Conservation (phyloP, 495 filamentous ascomycete species). For the Pseudoneurospora amorphoporcata region DNA sequence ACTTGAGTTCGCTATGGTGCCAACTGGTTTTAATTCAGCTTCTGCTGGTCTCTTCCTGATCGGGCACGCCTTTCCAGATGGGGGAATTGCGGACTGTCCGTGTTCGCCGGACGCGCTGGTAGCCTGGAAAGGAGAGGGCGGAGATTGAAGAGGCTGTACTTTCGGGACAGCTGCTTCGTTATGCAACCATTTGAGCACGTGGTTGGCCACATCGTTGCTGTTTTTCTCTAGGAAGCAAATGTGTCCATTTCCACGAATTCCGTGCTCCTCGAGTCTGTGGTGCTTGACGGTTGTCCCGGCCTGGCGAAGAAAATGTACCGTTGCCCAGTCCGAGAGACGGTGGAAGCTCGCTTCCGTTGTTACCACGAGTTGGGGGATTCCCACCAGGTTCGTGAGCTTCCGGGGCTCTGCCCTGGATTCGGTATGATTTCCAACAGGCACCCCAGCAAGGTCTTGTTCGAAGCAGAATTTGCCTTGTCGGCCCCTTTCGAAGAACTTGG, state of each 20-base stretch:
- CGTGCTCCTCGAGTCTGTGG: constrained; percentile 33
- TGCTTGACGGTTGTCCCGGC: constrained; percentile 40
- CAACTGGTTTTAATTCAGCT: background rate
- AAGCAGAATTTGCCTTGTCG: background rate
- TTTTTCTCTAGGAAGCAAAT: constrained; percentile 53
- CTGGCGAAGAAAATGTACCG: constrained; percentile 43
- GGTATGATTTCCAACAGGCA: constrained; percentile 21
- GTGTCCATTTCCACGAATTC: constrained; percentile 49
- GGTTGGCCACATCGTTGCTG: constrained; percentile 36
- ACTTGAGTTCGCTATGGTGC: background rate
- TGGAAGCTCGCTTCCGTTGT: constrained; percentile 48
- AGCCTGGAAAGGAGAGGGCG: background rate
- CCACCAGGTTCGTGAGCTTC: constrained; percentile 37
- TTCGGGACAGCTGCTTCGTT: background rate
- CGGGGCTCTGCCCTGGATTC: constrained; percentile 28
- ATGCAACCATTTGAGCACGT: constrained; percentile 14
- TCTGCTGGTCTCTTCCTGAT: background rate
- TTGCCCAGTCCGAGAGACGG: constrained; percentile 47
- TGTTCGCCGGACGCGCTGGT: background rate
- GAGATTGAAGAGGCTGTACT: background rate
- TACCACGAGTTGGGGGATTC: constrained; percentile 36
- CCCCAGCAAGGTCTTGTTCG: background rate
- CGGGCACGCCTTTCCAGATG: background rate
- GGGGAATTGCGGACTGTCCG: background rate
- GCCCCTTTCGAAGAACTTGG: background rate